Evolutionary conservation across 108 stramenopile species (phyloP), one percentile per base, ranked within the genome.

Genomic region (Skeletonema grethae): DNA sequence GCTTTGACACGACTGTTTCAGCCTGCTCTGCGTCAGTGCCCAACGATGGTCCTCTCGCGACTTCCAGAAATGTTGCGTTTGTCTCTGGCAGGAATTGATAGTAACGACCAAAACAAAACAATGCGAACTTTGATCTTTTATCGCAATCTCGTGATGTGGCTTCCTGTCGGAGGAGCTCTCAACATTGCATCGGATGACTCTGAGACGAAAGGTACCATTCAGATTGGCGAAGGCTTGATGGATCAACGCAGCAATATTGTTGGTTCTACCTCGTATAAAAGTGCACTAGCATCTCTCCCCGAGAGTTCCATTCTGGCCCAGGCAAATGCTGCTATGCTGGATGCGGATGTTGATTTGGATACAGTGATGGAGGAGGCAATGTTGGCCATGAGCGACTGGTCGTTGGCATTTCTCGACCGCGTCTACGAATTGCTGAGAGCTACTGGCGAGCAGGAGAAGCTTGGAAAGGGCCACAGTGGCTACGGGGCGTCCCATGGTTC

Each of bases 101-200:
- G 91, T 69, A 94, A 94, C 58, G 95, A 96, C 71, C 89, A 93
- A 74, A 88, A 91, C 80, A 96, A 96, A 64, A 93, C 89, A 0
- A 84, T 90, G 62, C 77, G 90, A 13, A 96, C 95, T 2, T 76
- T 96, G 10, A 90, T 94, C 65, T 82, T 93, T 66, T 96, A 96
- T 69, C 76, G 91, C 28, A 89, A 79, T 53, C 48, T 96, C 35
- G 74, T 87, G 22, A 89, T 90, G 62, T 96, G 95, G 95, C 68
- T 96, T 61, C 95, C 95, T 9, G 77, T 92, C 11, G 93, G 92
- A 20, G 82, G 77, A 3, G 45, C 28, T 12, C 46, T 75, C 39
- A 45, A 28, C 39, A 38, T 70, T 48, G 66, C 68, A 18, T 24
- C 41, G 48, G 38, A 55, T 38, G 56, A 65, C 8, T n/a, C 5